These are phyloP conservation scores for Lactifluus piperatus DNA, from an alignment of 768 basidiomycete genomes.

Conservation along the genomic window DNA sequence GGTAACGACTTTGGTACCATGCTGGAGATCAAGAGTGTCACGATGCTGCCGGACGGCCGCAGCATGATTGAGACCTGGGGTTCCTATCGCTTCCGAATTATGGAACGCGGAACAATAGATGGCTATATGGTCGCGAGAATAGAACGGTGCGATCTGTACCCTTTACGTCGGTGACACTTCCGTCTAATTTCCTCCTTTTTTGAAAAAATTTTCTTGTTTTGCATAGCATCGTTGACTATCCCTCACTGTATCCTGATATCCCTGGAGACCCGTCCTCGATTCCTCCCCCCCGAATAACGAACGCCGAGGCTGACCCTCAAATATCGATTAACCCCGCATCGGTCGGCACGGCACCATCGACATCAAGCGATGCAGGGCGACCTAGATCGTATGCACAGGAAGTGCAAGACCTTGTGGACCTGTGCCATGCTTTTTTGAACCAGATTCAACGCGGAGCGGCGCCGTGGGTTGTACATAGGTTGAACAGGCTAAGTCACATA, in stretches of 20 bases:
- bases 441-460: slow-evolving; percentile 62
- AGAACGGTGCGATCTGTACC: slow-evolving; percentile 37
- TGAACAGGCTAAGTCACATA: slow-evolving; percentile 69
- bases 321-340: not conserved
- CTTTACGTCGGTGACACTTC: not conserved
- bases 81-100: slow-evolving; percentile 69
- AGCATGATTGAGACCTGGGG: slow-evolving; percentile 78
- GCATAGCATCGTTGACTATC: slow-evolving; percentile 24
- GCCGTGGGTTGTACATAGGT: slow-evolving; percentile 88
- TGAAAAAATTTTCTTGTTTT: no score
- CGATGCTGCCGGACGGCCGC: slow-evolving; percentile 83
- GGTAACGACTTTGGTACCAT: slow-evolving; percentile 84
- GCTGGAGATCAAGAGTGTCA: slow-evolving; percentile 79
- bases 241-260: slow-evolving; percentile 10
- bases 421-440: slow-evolving; percentile 52
- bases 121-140: slow-evolving; percentile 85
- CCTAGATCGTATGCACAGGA: slow-evolving; percentile 5
- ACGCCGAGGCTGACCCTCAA: not conserved
- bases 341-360: not conserved
- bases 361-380: not conserved
- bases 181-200: not conserved
- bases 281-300: not conserved
- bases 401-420: slow-evolving; percentile 35
- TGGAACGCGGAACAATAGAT: slow-evolving; percentile 77
- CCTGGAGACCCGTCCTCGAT: not conserved